Conservation (phyloP, 495 filamentous ascomycete species). For the Neurospora sp. region DNA sequence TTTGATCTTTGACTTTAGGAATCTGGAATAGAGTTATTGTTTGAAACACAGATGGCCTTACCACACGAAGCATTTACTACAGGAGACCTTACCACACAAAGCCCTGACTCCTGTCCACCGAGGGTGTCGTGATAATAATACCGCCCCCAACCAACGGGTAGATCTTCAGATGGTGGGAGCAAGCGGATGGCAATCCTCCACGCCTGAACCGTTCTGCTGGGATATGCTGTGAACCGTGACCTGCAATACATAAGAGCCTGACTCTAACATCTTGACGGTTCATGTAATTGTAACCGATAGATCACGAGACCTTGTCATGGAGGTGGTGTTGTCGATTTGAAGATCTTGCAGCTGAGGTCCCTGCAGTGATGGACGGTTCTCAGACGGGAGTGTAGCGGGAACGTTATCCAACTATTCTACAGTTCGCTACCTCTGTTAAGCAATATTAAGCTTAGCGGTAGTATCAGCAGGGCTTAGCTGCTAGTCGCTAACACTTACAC, state of each 20-base stretch:
- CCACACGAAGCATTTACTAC: background rate
- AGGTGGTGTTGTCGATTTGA: background rate
- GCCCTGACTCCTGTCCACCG: rapidly evolving
- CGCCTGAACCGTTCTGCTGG: background rate
- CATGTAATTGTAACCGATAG: background rate
- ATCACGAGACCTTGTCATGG: background rate
- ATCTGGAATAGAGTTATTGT: background rate
- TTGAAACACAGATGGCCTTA: background rate
- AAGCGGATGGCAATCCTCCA: background rate
- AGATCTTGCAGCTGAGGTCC: background rate
- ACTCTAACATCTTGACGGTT: background rate
- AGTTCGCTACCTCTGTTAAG: background rate
- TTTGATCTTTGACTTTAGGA: background rate
- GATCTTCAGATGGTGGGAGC: background rate
- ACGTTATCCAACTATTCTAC: background rate
- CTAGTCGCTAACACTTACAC: background rate
- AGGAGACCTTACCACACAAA: background rate
- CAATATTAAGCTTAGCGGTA: too few relatives aligned
- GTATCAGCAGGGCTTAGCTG: background rate
- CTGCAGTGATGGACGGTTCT: background rate
- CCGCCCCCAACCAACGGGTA: background rate
- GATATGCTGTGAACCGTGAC: background rate
- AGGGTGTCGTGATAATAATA: background rate
- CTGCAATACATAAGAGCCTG: background rate
- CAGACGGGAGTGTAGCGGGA: background rate